Evolutionary conservation across 2,329 filamentous ascomycete species (phyloP).

Genomic region (Colletotrichum limetticola): DNA sequence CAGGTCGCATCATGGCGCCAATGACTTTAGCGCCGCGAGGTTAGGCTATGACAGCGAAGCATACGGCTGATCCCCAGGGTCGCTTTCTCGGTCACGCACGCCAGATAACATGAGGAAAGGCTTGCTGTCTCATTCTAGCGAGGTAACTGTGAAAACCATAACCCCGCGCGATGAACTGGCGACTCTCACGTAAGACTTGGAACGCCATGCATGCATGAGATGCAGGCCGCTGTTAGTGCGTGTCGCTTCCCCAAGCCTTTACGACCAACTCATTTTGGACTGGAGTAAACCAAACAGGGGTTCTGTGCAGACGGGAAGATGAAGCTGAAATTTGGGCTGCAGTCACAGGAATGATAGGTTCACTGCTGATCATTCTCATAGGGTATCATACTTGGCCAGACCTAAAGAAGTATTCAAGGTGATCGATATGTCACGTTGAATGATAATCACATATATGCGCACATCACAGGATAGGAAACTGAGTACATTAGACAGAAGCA

Average conservation of each 20-base stretch:
- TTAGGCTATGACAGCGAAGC: not conserved
- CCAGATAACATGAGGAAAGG: not conserved
- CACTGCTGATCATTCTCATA: not conserved
- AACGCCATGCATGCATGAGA: not conserved
- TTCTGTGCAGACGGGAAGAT: not conserved
- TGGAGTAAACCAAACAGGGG: not conserved
- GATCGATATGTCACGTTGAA: too few species aligned
- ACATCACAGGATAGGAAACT: too few species aligned
- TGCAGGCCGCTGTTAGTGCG: not conserved
- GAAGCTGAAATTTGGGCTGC: not conserved
- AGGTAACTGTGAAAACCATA: not conserved
- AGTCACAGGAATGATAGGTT: not conserved
- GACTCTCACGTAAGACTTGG: constrained; percentile 27
- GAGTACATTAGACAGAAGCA: too few species aligned
- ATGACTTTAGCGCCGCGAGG: constrained; percentile 5
- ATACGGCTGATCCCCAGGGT: not conserved
- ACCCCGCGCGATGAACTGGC: constrained; percentile 9
- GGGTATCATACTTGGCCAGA: too few species aligned
- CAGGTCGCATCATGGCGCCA: not conserved
- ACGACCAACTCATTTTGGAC: constrained; percentile 12
- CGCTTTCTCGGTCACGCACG: not conserved
- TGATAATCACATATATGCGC: too few species aligned
- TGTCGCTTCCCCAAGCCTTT: not conserved
- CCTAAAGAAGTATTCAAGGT: too few species aligned
- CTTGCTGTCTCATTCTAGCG: not conserved